phyloP scores from a whole-genome alignment of 2,329 filamentous ascomycete genomes.

The Hypoxylon sp. region DNA sequence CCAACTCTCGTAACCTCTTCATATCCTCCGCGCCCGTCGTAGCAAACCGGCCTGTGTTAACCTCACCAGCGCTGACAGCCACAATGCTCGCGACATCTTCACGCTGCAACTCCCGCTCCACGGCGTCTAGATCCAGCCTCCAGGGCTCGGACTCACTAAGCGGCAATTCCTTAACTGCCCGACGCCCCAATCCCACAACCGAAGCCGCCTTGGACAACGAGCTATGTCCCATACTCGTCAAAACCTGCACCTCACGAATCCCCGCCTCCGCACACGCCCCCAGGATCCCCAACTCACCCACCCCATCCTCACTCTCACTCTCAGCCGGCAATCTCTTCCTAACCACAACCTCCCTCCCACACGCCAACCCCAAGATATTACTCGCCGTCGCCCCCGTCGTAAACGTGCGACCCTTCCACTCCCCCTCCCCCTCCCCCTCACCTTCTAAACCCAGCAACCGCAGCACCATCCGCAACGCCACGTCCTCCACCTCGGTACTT shows the following conservation, averaged over 20 bases:
- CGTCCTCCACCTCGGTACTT: conserved; percentile 82
- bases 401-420: conserved; percentile 69
- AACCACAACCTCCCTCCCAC: conserved; percentile 75
- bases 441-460: conserved; percentile 75
- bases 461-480: conserved; percentile 77
- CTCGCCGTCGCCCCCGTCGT: conserved; percentile 79
- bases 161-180: conserved; percentile 74
- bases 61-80: conserved; percentile 86
- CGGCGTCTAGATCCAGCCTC: conserved; percentile 75
- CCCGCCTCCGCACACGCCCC: conserved; percentile 75
- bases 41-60: conserved; percentile 89
- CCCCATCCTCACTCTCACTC: conserved; percentile 51
- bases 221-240: conserved; percentile 88
- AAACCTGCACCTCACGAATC: conserved; percentile 78
- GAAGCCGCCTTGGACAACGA: conserved; percentile 88
- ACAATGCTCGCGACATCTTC: conserved; percentile 79
- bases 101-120: conserved; percentile 72
- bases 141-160: conserved; percentile 71
- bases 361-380: conserved; percentile 83
- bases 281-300: conserved; percentile 79
- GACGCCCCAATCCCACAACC: conserved; percentile 82
- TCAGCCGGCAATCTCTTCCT: conserved; percentile 53
- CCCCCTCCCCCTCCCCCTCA: conserved; percentile 69
- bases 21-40: conserved; percentile 72
- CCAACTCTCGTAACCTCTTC: conserved; percentile 75